Percentiles rank a stretch among this genome's conserved stretches.
Conservation (phyloP, 192 early-diverging fungal genomes). For the Haplosporangium gracile region DNA sequence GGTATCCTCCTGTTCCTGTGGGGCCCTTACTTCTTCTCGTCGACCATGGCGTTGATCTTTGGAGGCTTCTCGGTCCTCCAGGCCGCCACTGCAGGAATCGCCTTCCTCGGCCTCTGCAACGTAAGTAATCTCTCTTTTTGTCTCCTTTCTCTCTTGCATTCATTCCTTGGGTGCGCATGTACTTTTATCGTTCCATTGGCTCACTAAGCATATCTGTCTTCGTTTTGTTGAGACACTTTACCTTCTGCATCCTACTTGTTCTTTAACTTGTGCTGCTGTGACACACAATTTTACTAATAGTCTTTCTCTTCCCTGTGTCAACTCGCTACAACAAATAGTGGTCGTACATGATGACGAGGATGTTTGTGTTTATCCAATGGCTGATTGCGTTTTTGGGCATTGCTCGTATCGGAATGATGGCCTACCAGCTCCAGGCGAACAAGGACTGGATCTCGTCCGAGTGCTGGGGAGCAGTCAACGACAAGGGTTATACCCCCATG, state of each 20-base stretch:
- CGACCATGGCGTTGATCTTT: slow-evolving; percentile 47
- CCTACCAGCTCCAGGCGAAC: slow-evolving; percentile 42
- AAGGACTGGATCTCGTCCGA: slow-evolving; percentile 35
- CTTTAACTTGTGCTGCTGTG: not conserved
- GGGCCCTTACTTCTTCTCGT: slow-evolving; percentile 49
- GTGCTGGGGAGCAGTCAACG: slow-evolving; percentile 48
- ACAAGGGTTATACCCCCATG: slow-evolving; percentile 43
- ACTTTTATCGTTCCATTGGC: not conserved
- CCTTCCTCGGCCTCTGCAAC: slow-evolving; percentile 52
- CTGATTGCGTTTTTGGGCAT: slow-evolving; percentile 34
- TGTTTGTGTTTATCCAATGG: slow-evolving; percentile 48
- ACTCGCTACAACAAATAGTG: slow-evolving; percentile 21
- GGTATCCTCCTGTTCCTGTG: slow-evolving; percentile 47
- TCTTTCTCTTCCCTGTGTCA: too few species aligned
- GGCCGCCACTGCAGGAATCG: slow-evolving; percentile 34
- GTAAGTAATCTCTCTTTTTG: slow-evolving; percentile 3
- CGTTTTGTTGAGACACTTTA: not conserved
- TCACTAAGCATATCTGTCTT: not conserved
- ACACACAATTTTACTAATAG: not conserved
- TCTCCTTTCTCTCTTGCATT: too few species aligned
- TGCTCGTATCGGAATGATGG: slow-evolving; percentile 47
- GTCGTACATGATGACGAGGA: slow-evolving; percentile 56
- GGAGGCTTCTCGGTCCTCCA: slow-evolving; percentile 45
- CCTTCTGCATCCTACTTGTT: not conserved
- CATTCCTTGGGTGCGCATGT: not conserved